A percentile compares a stretch with the other conserved stretches of the same genome.
Conservation (phyloP, 2,329 filamentous ascomycete genomes). For the Tolypocladium inflatum region DNA sequence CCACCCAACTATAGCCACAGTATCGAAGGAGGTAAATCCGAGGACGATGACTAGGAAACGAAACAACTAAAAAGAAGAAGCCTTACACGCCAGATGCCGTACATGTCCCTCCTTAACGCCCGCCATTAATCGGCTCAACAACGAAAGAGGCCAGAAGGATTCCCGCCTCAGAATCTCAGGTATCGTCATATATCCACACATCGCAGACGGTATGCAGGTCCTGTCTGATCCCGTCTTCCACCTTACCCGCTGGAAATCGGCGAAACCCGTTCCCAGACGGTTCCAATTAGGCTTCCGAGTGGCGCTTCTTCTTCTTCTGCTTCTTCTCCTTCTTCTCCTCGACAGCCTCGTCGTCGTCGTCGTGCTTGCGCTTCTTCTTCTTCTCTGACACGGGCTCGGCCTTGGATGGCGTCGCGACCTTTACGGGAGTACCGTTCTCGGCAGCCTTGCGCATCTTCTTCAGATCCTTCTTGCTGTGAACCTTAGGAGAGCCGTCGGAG, state of each 20-base stretch:
- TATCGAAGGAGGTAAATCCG: constrained; percentile 2
- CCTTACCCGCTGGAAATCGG: background rate
- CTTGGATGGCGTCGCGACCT: constrained; percentile 34
- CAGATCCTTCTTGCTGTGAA: constrained; percentile 66
- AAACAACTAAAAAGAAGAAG: constrained; percentile 9
- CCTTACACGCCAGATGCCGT: constrained; percentile 21
- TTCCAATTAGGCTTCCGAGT: constrained; percentile 15
- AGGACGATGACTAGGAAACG: background rate
- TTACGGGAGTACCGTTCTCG: constrained; percentile 35
- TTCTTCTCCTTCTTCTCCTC: constrained; percentile 51
- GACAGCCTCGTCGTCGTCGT: constrained; percentile 52
- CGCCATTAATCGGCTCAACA: constrained; percentile 12
- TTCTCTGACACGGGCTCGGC: constrained; percentile 17
- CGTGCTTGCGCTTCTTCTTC: constrained; percentile 66
- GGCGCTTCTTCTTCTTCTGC: constrained; percentile 39
- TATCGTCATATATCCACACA: constrained; percentile 17
- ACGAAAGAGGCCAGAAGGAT: constrained; percentile 15
- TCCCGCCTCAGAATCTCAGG: constrained; percentile 15
- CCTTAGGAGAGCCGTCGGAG: constrained; percentile 53
- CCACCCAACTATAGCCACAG: background rate
- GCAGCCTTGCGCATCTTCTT: constrained; percentile 62
- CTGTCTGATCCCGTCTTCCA: constrained; percentile 2
- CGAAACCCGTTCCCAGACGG: background rate
- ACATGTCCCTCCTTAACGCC: constrained; percentile 23
- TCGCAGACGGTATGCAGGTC: constrained; percentile 7